phyloP scores from a whole-genome alignment of 805 yeast species.

The Yamadazyma sp. region DNA sequence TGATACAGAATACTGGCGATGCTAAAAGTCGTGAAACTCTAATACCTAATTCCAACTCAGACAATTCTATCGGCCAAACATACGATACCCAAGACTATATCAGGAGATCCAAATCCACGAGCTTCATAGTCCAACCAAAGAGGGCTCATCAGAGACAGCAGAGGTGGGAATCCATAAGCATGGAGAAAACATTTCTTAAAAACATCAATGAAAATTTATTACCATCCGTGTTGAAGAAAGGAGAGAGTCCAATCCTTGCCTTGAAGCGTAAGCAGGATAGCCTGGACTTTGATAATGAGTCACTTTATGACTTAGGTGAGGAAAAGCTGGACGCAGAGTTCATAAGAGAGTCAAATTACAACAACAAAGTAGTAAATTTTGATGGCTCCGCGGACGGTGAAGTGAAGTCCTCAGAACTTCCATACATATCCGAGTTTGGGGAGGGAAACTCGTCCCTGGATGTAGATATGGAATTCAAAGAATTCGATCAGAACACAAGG shows the following conservation, averaged over 20 bases:
- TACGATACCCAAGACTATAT: conserved; percentile 11
- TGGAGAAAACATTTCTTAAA: conserved; percentile 29
- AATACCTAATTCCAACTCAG: conserved; percentile 13
- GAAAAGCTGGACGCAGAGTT: conserved; percentile 3
- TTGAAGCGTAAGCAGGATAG: conserved; percentile 19
- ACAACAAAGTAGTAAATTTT: conserved; percentile 1
- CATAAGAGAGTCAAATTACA: conserved; percentile 1
- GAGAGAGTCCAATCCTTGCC: conserved; percentile 33
- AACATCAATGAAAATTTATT: conserved; percentile 30
- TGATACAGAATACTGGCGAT: neutral
- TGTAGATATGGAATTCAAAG: conserved; percentile 16
- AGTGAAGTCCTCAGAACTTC: conserved; percentile 15
- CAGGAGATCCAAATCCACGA: conserved; percentile 28
- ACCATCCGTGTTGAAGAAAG: conserved; percentile 34
- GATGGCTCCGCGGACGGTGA: conserved; percentile 1
- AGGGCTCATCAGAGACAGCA: conserved; percentile 19
- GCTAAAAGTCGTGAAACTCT: conserved; percentile 15
- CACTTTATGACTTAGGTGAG: neutral
- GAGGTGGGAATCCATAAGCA: conserved; percentile 26
- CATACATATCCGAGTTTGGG: conserved; percentile 26
- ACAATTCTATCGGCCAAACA: conserved; percentile 10
- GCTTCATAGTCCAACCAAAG: conserved; percentile 13
- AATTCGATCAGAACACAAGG: conserved; percentile 25
- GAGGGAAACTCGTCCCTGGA: conserved; percentile 13
- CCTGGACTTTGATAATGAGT: conserved; percentile 3